Evolutionary conservation across 2,329 filamentous ascomycete species (phyloP).

Genomic region (Claviceps capensis): DNA sequence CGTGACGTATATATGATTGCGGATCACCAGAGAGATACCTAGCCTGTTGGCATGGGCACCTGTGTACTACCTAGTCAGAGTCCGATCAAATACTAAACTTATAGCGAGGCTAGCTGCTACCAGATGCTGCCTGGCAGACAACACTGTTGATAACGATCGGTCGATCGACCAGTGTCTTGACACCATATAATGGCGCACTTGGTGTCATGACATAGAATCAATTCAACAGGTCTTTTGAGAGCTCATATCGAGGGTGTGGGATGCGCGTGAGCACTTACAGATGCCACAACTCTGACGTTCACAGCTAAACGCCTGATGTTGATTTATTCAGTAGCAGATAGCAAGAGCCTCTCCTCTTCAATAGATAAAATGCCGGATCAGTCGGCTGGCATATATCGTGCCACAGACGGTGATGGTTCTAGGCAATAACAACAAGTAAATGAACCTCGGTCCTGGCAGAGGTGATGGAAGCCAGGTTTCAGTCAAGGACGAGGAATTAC

Average conservation of each 20-base stretch:
- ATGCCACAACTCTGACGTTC: no score
- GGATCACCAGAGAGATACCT: neutral
- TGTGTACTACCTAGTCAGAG: neutral
- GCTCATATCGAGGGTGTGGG: neutral
- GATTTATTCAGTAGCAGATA: no score
- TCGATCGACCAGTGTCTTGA: conserved; percentile 1
- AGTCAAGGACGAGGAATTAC: neutral
- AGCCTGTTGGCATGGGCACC: neutral
- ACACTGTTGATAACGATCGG: neutral
- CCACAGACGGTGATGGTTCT: no score
- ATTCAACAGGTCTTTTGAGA: neutral
- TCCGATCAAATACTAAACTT: neutral
- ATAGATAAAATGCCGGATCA: no score
- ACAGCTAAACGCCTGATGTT: no score
- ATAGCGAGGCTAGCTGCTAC: neutral
- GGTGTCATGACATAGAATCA: neutral
- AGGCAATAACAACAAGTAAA: no score
- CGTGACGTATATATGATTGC: conserved; percentile 2
- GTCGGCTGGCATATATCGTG: no score
- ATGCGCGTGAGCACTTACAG: no score
- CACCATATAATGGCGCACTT: neutral
- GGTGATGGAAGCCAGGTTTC: neutral
- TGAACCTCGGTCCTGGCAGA: no score
- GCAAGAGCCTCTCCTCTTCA: no score
- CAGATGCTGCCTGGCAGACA: neutral